Base-by-base conservation (phyloP, 2,329 filamentous ascomycete species). In the Myriosclerotinia duriaeana region DNA sequence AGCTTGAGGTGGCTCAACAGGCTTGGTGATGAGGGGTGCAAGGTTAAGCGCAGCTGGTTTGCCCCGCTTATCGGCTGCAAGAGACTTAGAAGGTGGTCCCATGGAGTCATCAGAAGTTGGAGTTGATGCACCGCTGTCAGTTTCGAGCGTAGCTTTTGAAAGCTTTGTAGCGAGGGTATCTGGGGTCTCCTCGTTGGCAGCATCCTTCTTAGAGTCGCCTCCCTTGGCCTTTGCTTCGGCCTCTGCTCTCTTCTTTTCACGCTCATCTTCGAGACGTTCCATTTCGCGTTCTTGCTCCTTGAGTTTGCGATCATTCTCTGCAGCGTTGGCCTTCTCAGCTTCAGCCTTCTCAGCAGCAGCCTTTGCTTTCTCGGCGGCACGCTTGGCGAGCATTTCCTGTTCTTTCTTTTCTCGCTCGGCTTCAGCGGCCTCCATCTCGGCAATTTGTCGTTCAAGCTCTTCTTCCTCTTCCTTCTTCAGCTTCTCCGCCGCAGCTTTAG, bases 21-120 rank as follows among this genome's bases (percentile, higher is more conserved):
- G 83, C 80, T 93, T 96, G 73, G 88, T 92, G 70, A 90, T 96
- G 66, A 89, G 80, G n/a, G 85, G 85, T 66, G 93, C 87, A 69
- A 98, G 84, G 80, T 97, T 97, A 71, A 99, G 88, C 54, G 92
- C 89, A 68, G 90, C 88, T 60, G 95, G 94, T 84, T 97, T 97
- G 67, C 82, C 76, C 30, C 83, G 87, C 79, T 92, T 93, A 73
- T 87, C 83, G 42, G 80, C 81, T 66, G 82, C 80, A 54, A 84
- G 78, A 22, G 82, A 77, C 77, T 88, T 89, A 75, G 79, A 81
- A 71, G 79, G 83, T 69, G 72, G 79, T 58, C 71, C 80, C 80
- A 79, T 79, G 14, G 79, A 77, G 52, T 82, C 78, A 56, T 81
- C 79, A 11, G 79, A 78, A 70, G 76, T 77, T 70, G 73, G 81